Conservation (phyloP, 352 stramenopile genomes). For the Pythium grandisporangium region DNA sequence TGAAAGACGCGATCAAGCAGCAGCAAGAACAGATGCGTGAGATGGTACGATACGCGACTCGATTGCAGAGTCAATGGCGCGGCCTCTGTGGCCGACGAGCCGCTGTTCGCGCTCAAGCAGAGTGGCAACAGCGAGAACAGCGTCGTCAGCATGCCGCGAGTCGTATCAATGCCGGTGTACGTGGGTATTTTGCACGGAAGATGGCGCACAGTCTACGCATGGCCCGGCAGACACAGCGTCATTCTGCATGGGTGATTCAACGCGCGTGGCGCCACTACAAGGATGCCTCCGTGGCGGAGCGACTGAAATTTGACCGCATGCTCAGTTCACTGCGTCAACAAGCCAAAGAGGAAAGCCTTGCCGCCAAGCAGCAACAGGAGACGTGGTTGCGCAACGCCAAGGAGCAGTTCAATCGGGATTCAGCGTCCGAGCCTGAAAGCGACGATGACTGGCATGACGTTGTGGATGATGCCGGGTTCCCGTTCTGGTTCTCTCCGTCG, state of each 20-base stretch:
- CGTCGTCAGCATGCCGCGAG: constrained; percentile 35
- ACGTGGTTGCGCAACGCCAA: constrained; percentile 38
- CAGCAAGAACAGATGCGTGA: constrained; percentile 25
- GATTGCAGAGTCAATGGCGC: constrained; percentile 61
- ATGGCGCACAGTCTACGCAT: constrained; percentile 29
- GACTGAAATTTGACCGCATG: constrained; percentile 43
- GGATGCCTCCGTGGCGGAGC: constrained; percentile 24
- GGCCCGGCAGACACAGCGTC: constrained; percentile 16
- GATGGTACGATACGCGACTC: constrained; percentile 31
- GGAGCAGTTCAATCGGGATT: constrained; percentile 45
- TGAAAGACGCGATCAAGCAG: constrained; percentile 30
- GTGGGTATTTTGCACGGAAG: constrained; percentile 50
- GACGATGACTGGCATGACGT: constrained; percentile 78
- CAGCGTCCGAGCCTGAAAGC: constrained; percentile 59
- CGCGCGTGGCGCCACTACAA: constrained; percentile 36
- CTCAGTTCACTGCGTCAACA: constrained; percentile 34
- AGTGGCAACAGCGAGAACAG: constrained; percentile 20
- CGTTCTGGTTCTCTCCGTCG: constrained; percentile 79
- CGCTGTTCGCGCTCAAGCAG: constrained; percentile 17
- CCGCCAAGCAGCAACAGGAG: constrained; percentile 27
- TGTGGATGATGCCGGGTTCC: constrained; percentile 41
- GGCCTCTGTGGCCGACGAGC: constrained; percentile 31
- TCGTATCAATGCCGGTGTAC: constrained; percentile 46
- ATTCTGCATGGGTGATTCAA: constrained; percentile 41
- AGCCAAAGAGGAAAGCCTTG: constrained; percentile 32